These are phyloP conservation scores for Leptographium radiaticola DNA, from an alignment of 2,329 filamentous ascomycete genomes.

Conservation along the genomic window DNA sequence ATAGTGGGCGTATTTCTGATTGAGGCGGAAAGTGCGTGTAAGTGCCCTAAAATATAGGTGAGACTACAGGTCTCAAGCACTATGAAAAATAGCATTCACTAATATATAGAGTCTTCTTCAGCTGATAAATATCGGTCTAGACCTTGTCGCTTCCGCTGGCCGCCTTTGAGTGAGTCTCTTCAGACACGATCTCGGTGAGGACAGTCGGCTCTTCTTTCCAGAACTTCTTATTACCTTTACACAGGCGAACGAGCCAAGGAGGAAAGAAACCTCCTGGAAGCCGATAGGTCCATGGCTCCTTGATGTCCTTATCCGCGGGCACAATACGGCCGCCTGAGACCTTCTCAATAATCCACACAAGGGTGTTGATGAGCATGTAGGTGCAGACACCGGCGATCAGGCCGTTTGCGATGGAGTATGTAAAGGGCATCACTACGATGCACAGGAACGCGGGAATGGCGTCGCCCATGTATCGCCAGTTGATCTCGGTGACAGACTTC, in stretches of 20 bases:
- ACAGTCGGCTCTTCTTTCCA: constrained; percentile 32
- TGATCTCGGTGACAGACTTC: constrained; percentile 57
- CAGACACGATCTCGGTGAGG: neutral
- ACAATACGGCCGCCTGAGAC: constrained; percentile 27
- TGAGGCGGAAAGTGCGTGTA: too few species aligned
- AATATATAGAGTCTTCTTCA: too few species aligned
- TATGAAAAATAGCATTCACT: too few species aligned
- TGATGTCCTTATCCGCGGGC: constrained; percentile 37
- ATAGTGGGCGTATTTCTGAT: too few species aligned
- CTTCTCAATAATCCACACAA: constrained; percentile 30
- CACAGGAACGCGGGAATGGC: constrained; percentile 63
- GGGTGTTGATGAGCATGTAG: constrained; percentile 33
- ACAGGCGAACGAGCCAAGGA: constrained; percentile 54
- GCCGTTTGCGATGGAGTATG: constrained; percentile 64
- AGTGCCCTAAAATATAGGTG: too few species aligned
- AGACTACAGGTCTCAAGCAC: too few species aligned
- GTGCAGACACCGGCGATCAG: constrained; percentile 51
- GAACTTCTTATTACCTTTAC: constrained; percentile 58
- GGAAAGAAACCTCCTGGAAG: constrained; percentile 64
- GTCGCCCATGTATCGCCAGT: constrained; percentile 65
- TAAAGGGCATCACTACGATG: constrained; percentile 62
- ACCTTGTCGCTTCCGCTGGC: neutral
- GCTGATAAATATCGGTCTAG: neutral
- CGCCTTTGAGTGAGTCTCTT: neutral
- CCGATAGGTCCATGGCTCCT: constrained; percentile 46